Evolutionary conservation across 441 rosid genomes (phyloP).

Genomic region (Syzygium malaccense): DNA sequence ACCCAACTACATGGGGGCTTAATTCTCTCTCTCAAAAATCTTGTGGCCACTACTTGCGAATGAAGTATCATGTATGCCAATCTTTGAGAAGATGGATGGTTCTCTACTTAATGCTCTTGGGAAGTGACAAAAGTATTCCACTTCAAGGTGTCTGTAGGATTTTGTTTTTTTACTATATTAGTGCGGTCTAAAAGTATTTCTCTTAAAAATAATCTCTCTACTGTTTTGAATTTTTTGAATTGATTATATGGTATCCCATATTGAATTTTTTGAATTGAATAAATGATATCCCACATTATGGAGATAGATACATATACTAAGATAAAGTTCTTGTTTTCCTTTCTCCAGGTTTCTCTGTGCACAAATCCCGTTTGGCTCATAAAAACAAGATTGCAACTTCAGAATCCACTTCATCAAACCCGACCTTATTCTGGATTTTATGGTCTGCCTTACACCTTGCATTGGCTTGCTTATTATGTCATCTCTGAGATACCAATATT

Average conservation of each 20-base stretch:
- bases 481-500: constrained; percentile 16
- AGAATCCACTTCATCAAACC: constrained; percentile 74
- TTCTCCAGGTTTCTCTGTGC: constrained; percentile 73
- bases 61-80: not conserved
- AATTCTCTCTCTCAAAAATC: not conserved
- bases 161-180: not conserved
- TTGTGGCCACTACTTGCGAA: not conserved
- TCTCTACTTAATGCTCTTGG: not conserved
- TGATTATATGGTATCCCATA: not conserved
- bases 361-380: constrained; percentile 95
- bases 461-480: constrained; percentile 24
- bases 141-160: not conserved
- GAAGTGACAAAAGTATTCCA: not conserved
- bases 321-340: not conserved
- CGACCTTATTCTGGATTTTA: constrained; percentile 67
- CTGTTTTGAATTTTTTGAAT: not conserved
- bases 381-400: constrained; percentile 95
- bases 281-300: not conserved
- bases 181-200: not conserved
- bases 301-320: not conserved
- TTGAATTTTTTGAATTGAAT: not conserved
- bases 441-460: constrained; percentile 49
- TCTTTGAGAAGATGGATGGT: not conserved
- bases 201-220: not conserved
- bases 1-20: not conserved